Evolutionary conservation across 495 filamentous ascomycete species (phyloP).

Genomic region (Articulospora tetracladia): DNA sequence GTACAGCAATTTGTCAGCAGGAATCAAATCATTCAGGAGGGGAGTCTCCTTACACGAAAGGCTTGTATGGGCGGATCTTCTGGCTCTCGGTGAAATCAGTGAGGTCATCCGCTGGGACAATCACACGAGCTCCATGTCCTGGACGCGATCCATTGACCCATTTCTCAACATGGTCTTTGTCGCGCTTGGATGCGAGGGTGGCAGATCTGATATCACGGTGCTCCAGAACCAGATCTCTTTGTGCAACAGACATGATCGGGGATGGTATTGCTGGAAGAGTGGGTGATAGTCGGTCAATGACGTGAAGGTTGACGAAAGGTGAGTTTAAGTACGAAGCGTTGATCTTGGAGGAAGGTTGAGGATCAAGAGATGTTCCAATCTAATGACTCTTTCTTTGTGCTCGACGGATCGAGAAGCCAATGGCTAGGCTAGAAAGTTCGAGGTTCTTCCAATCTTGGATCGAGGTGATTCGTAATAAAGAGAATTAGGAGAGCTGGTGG

Average conservation of each 20-base stretch:
- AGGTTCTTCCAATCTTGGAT: neutral
- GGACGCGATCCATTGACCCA: conserved; percentile 21
- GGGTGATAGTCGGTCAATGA: conserved; percentile 1
- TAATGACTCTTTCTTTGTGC: conserved; percentile 8
- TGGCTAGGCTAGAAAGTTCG: neutral
- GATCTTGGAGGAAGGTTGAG: neutral
- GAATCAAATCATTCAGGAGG: neutral
- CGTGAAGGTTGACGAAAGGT: neutral
- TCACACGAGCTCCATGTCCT: neutral
- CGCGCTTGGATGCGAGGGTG: conserved; percentile 18
- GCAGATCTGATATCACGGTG: conserved; percentile 23
- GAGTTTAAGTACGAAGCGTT: neutral
- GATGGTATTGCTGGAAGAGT: neutral
- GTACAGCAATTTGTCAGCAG: neutral
- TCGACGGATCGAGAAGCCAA: neutral
- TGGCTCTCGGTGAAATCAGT: neutral
- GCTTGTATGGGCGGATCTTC: conserved; percentile 13
- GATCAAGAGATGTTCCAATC: neutral
- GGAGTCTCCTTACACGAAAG: neutral
- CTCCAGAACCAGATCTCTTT: no score
- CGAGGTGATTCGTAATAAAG: neutral
- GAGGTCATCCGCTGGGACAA: neutral
- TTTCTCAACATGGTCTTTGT: conserved; percentile 23
- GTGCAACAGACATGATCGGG: conserved; percentile 12
- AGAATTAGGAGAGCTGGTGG: neutral